Conservation (phyloP, 768 basidiomycete species). For the Exsudoporus frostii region DNA sequence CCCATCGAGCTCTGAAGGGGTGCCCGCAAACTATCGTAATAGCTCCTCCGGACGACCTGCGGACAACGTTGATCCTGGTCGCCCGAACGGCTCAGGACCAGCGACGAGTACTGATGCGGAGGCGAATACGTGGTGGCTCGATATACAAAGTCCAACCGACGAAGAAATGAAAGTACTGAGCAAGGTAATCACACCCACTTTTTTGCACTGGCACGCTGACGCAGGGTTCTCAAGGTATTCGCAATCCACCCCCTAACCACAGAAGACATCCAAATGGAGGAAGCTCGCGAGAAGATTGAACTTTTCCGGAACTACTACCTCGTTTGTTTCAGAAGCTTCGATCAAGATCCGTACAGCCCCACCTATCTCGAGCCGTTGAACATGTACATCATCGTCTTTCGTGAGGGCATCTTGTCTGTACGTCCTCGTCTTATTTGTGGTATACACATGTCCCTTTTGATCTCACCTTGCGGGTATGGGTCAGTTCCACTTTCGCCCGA, state of each 20-base stretch:
- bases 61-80: constrained; percentile 21
- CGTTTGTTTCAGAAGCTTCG: constrained; percentile 98
- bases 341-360: constrained; percentile 96
- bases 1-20: constrained; percentile 2
- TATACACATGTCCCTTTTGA: neutral
- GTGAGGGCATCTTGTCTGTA: constrained; percentile 93
- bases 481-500: constrained; percentile 96
- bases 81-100: constrained; percentile 24
- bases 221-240: constrained; percentile 65
- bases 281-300: constrained; percentile 99
- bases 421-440: constrained; percentile 27
- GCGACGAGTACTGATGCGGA: constrained; percentile 46
- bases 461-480: neutral
- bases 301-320: constrained; percentile 98
- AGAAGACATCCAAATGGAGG: constrained; percentile 99
- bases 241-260: constrained; percentile 96
- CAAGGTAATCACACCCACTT: constrained; percentile 52
- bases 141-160: constrained; percentile 89
- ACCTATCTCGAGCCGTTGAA: constrained; percentile 97
- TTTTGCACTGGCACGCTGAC: neutral
- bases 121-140: constrained; percentile 94
- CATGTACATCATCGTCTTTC: constrained; percentile 99
- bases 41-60: constrained; percentile 16
- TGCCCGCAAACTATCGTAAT: constrained; percentile 8
- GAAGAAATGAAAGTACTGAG: constrained; percentile 98